Evolutionary conservation across 2,329 filamentous ascomycete genomes (phyloP).

Genomic region (Alternaria angustiovoidea): DNA sequence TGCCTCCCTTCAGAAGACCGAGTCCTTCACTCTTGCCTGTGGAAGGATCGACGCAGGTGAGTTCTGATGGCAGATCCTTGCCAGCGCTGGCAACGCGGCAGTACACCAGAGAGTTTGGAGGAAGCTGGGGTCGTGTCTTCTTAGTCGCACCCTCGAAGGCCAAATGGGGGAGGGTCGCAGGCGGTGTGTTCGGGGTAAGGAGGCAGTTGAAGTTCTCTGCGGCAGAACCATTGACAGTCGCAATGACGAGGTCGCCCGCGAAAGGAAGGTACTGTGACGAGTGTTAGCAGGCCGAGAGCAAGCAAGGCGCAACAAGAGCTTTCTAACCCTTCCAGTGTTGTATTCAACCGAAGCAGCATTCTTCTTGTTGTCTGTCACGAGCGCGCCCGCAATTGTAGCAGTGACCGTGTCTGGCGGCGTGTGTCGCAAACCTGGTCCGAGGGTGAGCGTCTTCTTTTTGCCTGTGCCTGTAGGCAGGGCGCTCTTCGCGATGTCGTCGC

Average conservation of each 20-base stretch:
- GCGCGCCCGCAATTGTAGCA: conserved; percentile 71
- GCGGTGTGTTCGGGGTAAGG: conserved; percentile 69
- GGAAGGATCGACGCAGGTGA: conserved; percentile 85
- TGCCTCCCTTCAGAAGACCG: conserved; percentile 83
- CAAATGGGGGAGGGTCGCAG: conserved; percentile 80
- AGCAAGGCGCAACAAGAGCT: conserved; percentile 14
- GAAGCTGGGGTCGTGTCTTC: conserved; percentile 85
- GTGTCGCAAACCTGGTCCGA: conserved; percentile 85
- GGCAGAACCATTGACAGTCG: conserved; percentile 78
- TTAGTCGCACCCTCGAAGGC: conserved; percentile 93
- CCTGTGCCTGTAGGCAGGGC: conserved; percentile 72
- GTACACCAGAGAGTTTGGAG: conserved; percentile 81
- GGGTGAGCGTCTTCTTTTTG: conserved; percentile 71
- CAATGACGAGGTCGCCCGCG: conserved; percentile 86
- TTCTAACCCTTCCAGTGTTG: conserved; percentile 70
- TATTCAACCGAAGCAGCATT: conserved; percentile 81
- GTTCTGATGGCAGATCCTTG: conserved; percentile 76
- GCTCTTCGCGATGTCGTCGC: conserved; percentile 73
- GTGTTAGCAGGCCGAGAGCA: conserved; percentile 9
- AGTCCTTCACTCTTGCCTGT: conserved; percentile 91
- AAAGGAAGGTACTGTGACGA: conserved; percentile 76
- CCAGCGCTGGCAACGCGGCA: conserved; percentile 77
- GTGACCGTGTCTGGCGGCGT: conserved; percentile 78
- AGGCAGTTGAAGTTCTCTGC: conserved; percentile 81
- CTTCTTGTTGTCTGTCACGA: conserved; percentile 74